A percentile compares a stretch with the other conserved stretches of the same genome.
Conservation (phyloP, 306 rosid species). For the Sesbania bispinosa region DNA sequence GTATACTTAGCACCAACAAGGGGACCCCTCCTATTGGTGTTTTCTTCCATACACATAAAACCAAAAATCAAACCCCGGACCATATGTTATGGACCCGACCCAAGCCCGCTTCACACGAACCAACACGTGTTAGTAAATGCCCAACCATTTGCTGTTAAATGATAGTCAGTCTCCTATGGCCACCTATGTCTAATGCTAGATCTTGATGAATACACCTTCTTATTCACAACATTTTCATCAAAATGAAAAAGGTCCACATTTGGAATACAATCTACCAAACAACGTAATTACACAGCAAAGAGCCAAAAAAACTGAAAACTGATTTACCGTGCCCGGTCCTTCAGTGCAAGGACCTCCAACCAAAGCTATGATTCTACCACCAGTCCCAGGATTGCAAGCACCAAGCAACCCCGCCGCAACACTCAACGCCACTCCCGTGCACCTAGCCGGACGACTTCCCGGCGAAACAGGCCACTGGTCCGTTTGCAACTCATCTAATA, state of each 20-base stretch:
- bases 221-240: not conserved
- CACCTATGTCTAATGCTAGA: not conserved
- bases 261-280: not conserved
- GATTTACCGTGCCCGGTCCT: slow-evolving; percentile 87
- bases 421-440: slow-evolving; percentile 82
- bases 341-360: slow-evolving; percentile 97
- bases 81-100: too few relatives aligned
- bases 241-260: not conserved
- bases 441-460: slow-evolving; percentile 58
- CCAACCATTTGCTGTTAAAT: not conserved
- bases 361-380: slow-evolving; percentile 79
- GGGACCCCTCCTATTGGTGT: too few relatives aligned
- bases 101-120: too few relatives aligned
- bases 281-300: not conserved
- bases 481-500: slow-evolving; percentile 77
- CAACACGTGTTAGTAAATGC: not conserved
- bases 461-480: slow-evolving; percentile 85
- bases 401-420: slow-evolving; percentile 79
- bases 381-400: slow-evolving; percentile 78
- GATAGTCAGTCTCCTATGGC: not conserved
- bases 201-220: not conserved
- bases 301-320: not conserved
- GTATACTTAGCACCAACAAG: too few relatives aligned
- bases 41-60: too few relatives aligned
- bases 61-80: too few relatives aligned